A percentile compares a stretch with the other conserved stretches of the same genome.
Evolutionary conservation across 441 rosid genomes (phyloP).

Genomic region (Omphalea diandra): DNA sequence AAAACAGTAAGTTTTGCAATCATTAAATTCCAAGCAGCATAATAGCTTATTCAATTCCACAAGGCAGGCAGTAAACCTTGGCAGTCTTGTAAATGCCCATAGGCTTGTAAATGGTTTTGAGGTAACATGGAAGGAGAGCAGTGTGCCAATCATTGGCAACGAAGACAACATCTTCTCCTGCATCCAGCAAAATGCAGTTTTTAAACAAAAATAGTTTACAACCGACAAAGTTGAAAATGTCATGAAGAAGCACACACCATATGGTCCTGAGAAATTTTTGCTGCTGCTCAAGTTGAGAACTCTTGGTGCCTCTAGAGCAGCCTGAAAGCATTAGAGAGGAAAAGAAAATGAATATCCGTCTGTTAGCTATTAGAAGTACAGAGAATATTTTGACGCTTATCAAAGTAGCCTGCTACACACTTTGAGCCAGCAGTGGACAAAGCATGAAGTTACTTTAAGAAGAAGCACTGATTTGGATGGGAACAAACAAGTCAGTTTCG

Average conservation of each 20-base stretch:
- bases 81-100: conserved; percentile 65
- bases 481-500: neutral
- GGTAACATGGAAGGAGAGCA: conserved; percentile 81
- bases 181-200: conserved; percentile 8
- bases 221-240: neutral
- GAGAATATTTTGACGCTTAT: neutral
- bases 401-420: neutral
- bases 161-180: conserved; percentile 86
- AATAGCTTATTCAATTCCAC: neutral
- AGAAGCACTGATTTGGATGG: neutral
- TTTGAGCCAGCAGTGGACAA: neutral
- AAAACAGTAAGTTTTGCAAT: neutral
- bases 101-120: conserved; percentile 68
- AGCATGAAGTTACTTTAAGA: neutral
- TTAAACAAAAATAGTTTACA: neutral
- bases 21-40: neutral
- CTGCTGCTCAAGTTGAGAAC: conserved; percentile 61
- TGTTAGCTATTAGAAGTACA: neutral
- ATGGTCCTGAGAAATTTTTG: conserved; percentile 70
- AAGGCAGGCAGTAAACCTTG: conserved; percentile 50
- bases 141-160: conserved; percentile 96
- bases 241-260: conserved; percentile 43
- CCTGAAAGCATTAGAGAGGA: conserved; percentile 40
- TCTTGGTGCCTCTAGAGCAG: conserved; percentile 84
- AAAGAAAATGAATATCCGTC: neutral